phyloP scores from a whole-genome alignment of 352 stramenopile genomes.

The Globisporangium uncinulatum region DNA sequence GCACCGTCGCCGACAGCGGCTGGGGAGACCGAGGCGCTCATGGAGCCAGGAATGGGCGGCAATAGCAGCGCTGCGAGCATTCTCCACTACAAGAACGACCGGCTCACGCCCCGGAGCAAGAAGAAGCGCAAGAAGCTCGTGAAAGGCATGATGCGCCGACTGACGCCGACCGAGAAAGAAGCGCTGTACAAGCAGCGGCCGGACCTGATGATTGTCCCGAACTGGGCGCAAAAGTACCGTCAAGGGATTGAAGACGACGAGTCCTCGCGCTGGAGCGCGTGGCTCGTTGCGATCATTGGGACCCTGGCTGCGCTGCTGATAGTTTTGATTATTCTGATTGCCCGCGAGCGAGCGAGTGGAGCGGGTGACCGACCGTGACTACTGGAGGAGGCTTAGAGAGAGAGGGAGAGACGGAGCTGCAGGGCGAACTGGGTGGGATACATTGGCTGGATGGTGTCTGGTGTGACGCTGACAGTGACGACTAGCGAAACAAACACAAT shows the following conservation, averaged over 20 bases:
- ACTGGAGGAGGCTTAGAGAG: neutral
- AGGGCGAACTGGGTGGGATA: neutral
- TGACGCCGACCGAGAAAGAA: slow-evolving; percentile 80
- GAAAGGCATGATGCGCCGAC: slow-evolving; percentile 68
- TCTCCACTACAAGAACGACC: slow-evolving; percentile 55
- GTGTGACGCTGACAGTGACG: too few species aligned
- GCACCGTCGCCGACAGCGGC: slow-evolving; percentile 2
- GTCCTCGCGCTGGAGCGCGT: slow-evolving; percentile 66
- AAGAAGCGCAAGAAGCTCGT: slow-evolving; percentile 83
- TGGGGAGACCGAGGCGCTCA: slow-evolving; percentile 48
- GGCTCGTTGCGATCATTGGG: slow-evolving; percentile 70
- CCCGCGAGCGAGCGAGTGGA: slow-evolving; percentile 33
- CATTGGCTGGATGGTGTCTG: too few species aligned
- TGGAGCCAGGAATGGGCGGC: slow-evolving; percentile 29
- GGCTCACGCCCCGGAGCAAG: slow-evolving; percentile 55
- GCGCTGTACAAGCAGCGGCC: slow-evolving; percentile 76
- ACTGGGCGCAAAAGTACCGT: slow-evolving; percentile 86
- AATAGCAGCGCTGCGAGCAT: slow-evolving; percentile 32
- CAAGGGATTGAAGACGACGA: slow-evolving; percentile 74
- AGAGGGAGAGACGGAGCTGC: neutral
- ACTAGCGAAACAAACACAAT: neutral
- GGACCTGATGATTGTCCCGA: slow-evolving; percentile 84
- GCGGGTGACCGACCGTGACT: slow-evolving; percentile 10
- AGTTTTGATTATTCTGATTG: slow-evolving; percentile 75
- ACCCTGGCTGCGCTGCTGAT: slow-evolving; percentile 64